Conservation (phyloP, 1,284 basidiomycete genomes). For the Acaromyces ingoldii region DNA sequence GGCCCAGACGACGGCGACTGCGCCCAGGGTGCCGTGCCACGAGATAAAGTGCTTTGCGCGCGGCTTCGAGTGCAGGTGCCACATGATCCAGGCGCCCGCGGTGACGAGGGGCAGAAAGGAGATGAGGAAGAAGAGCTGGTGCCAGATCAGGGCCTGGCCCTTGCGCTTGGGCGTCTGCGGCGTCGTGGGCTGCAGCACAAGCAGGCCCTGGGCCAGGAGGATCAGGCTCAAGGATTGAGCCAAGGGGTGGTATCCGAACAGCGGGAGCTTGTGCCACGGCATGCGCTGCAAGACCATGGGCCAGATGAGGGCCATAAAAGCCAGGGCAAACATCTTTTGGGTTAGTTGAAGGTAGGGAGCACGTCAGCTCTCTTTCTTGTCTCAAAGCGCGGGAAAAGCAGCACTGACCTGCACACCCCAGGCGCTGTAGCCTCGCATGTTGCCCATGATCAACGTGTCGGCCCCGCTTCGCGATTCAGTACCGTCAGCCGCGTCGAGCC, state of each 20-base stretch:
- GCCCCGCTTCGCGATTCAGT: too few relatives aligned
- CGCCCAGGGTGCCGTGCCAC: slow-evolving; percentile 36
- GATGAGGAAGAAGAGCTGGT: slow-evolving; percentile 26
- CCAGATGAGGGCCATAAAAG: slow-evolving; percentile 32
- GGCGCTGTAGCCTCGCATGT: not conserved
- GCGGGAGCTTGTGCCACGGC: slow-evolving; percentile 15
- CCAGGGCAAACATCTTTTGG: slow-evolving; percentile 12
- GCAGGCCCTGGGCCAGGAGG: slow-evolving; percentile 25
- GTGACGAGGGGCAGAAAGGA: slow-evolving; percentile 33
- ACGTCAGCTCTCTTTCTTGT: not conserved
- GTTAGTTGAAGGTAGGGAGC: not conserved
- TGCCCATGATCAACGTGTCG: too few relatives aligned
- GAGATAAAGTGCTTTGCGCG: slow-evolving; percentile 24
- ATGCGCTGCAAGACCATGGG: slow-evolving; percentile 18
- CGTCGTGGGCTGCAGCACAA: slow-evolving; percentile 33
- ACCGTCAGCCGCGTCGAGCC: too few relatives aligned
- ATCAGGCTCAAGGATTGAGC: slow-evolving; percentile 27
- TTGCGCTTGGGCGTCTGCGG: slow-evolving; percentile 13
- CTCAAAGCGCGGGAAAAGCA: not conserved
- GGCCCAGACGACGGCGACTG: slow-evolving; percentile 15
- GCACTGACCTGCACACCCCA: not conserved
- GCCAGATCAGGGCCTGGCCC: slow-evolving; percentile 16
- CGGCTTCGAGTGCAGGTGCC: slow-evolving; percentile 33
- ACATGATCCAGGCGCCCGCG: slow-evolving; percentile 37
- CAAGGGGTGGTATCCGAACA: slow-evolving; percentile 38